A percentile compares a stretch with the other conserved stretches of the same genome.
phyloP scores from a whole-genome alignment of 1,139 yeast genomes.

The Nakaseomyces delphensis region DNA sequence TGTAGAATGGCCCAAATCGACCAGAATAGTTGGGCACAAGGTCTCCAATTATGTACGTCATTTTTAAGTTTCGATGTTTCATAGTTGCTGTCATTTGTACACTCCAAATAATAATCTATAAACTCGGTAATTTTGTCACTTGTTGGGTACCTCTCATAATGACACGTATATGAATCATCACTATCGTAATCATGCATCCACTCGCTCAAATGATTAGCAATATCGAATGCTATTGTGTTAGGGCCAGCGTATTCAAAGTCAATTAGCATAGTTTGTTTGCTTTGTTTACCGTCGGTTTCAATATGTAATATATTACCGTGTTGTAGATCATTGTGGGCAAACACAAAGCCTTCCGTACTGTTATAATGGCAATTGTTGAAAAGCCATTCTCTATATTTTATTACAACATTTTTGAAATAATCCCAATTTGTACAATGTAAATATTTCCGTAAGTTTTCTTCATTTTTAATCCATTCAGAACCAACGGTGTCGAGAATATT shows the following conservation, averaged over 20 bases:
- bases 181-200: constrained; percentile 90
- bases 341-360: constrained; percentile 41
- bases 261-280: constrained; percentile 66
- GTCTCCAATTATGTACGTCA: constrained; percentile 68
- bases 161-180: constrained; percentile 46
- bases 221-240: constrained; percentile 77
- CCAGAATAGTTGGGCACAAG: constrained; percentile 75
- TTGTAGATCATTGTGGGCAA: constrained; percentile 93
- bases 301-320: constrained; percentile 73
- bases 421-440: constrained; percentile 44
- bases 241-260: constrained; percentile 95
- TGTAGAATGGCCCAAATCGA: constrained; percentile 87
- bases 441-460: constrained; percentile 33
- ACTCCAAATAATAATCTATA: constrained; percentile 54
- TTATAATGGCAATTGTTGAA: constrained; percentile 41
- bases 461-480: constrained; percentile 25
- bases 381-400: constrained; percentile 55
- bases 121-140: constrained; percentile 57
- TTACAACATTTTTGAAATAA: constrained; percentile 40
- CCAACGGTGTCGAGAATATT: constrained; percentile 40
- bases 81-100: constrained; percentile 8
- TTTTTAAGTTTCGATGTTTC: constrained; percentile 48
- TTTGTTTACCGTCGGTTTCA: constrained; percentile 41
- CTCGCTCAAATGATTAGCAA: constrained; percentile 80
- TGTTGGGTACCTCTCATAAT: constrained; percentile 55